Percentiles rank a stretch among this genome's conserved stretches.
Evolutionary conservation across 441 rosid species (phyloP).

Genomic region (Erodium moschatum): DNA sequence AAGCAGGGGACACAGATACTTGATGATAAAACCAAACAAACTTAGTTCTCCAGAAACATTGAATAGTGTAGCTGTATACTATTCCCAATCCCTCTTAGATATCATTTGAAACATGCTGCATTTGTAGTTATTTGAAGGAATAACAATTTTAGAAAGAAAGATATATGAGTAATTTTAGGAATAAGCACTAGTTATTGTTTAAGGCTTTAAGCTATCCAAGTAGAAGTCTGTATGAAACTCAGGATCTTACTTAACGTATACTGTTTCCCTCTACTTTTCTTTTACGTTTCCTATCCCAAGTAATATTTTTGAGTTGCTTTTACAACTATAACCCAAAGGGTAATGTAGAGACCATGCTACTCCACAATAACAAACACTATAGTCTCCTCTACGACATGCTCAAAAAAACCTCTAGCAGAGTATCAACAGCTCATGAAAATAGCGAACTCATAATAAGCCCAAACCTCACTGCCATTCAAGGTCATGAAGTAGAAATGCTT

Average conservation of each 20-base stretch:
- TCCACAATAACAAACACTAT: background rate
- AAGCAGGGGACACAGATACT: background rate
- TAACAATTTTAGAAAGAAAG: background rate
- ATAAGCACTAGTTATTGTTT: too few species aligned
- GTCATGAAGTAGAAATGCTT: constrained; percentile 99
- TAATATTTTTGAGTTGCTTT: background rate
- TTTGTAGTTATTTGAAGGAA: background rate
- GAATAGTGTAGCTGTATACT: background rate
- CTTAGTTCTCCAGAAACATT: background rate
- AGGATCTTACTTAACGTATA: background rate
- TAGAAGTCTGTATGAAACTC: background rate
- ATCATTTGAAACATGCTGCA: background rate
- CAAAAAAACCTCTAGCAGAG: background rate
- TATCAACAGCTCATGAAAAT: background rate
- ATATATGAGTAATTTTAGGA: background rate
- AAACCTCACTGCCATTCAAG: constrained; percentile 89
- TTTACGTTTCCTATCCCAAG: background rate
- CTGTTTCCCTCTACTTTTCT: background rate
- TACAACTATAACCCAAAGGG: background rate
- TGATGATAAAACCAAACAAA: background rate
- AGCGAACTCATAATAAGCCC: constrained; percentile 16
- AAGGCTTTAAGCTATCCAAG: background rate
- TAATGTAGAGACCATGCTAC: background rate
- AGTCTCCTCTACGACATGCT: background rate
- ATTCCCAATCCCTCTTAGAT: background rate